A percentile compares a stretch with the other conserved stretches of the same genome.
Conservation (phyloP, 371 early-diverging fungal genomes). For the Mortierella sp. region DNA sequence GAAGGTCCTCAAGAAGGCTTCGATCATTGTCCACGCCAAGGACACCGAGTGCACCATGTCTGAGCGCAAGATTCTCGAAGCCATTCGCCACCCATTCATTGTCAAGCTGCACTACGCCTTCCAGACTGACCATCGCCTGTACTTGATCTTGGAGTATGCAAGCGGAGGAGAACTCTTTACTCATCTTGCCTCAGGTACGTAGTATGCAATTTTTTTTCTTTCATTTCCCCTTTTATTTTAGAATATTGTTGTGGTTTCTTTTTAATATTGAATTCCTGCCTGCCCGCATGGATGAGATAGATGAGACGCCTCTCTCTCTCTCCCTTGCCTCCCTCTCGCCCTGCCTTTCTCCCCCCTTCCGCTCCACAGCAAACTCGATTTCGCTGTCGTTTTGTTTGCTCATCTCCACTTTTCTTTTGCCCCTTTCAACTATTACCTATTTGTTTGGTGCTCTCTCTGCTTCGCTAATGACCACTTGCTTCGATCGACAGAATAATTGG, state of each 20-base stretch:
- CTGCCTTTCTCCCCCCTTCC: neutral
- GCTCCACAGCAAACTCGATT: neutral
- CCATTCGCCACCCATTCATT: slow-evolving; percentile 93
- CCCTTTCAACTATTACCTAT: neutral
- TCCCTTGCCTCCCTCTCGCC: neutral
- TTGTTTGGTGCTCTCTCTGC: neutral
- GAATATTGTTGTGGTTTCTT: slow-evolving; percentile 4
- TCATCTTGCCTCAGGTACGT: slow-evolving; percentile 82
- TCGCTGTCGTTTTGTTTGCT: neutral
- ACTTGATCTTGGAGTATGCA: slow-evolving; percentile 97
- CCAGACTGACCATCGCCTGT: slow-evolving; percentile 88
- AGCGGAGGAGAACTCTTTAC: slow-evolving; percentile 99
- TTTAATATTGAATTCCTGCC: neutral
- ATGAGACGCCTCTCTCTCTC: neutral
- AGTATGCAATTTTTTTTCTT: neutral
- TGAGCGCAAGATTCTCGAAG: slow-evolving; percentile 83
- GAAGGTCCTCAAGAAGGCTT: slow-evolving; percentile 94
- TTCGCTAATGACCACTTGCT: neutral
- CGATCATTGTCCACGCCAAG: slow-evolving; percentile 79
- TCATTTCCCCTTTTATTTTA: neutral
- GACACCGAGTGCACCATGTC: slow-evolving; percentile 80
- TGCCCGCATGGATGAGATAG: slow-evolving; percentile 7
- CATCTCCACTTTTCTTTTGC: neutral
- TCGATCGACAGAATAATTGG: neutral
- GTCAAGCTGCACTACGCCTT: slow-evolving; percentile 97